Conservation (phyloP, 768 basidiomycete species). For the Leccinum obscurum region DNA sequence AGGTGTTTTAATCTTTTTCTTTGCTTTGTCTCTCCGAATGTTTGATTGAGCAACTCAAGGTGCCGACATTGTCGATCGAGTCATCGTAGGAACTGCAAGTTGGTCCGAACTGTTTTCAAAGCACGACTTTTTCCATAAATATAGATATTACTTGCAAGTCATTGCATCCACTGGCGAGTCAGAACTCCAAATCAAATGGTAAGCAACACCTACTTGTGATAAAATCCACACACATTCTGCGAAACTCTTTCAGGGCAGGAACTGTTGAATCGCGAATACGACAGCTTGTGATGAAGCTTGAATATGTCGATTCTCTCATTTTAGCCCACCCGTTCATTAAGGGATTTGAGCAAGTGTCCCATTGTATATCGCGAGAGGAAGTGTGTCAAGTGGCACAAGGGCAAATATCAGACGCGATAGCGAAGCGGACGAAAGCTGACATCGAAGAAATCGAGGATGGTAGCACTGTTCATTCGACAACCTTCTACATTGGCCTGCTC, state of each 20-base stretch:
- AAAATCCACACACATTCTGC: constrained; percentile 12
- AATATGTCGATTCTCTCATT: constrained; percentile 89
- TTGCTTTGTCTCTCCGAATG: not conserved
- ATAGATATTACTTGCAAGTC: constrained; percentile 94
- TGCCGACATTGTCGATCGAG: constrained; percentile 90
- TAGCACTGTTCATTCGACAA: constrained; percentile 89
- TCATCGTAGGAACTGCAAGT: constrained; percentile 75
- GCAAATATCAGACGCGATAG: constrained; percentile 71
- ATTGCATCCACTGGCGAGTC: constrained; percentile 84
- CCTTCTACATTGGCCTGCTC: constrained; percentile 93
- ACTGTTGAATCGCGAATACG: constrained; percentile 98
- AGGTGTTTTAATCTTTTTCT: constrained; percentile 44
- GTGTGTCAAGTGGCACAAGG: constrained; percentile 87
- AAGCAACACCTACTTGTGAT: constrained; percentile 22
- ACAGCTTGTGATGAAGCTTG: constrained; percentile 96
- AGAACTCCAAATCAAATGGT: constrained; percentile 95
- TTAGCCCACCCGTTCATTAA: constrained; percentile 95
- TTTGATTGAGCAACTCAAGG: constrained; percentile 47
- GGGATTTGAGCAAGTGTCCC: constrained; percentile 84
- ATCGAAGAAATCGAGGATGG: constrained; percentile 74
- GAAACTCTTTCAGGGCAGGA: constrained; percentile 59
- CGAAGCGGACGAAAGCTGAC: constrained; percentile 75
- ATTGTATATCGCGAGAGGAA: constrained; percentile 86
- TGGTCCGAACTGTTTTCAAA: constrained; percentile 96
- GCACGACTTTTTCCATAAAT: constrained; percentile 97